Percentiles rank a stretch among this genome's conserved stretches.
phyloP scores from a whole-genome alignment of 352 stramenopile species.

The Globisporangium carolinianum region DNA sequence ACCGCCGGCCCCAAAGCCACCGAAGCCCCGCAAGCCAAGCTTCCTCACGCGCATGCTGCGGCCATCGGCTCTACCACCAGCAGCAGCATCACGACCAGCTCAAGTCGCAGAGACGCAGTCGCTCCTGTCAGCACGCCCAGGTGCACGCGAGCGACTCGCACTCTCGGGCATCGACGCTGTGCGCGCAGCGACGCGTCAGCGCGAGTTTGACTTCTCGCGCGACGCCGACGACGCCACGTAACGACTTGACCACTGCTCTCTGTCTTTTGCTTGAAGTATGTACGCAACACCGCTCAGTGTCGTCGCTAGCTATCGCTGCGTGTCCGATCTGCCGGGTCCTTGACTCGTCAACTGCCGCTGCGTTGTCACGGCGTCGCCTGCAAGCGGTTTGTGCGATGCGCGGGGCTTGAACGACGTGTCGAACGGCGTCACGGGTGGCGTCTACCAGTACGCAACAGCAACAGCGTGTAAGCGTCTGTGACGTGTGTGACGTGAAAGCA shows the following conservation, averaged over 20 bases:
- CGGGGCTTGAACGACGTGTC: constrained; percentile 25
- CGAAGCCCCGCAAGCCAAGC: constrained; percentile 3
- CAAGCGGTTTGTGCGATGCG: constrained; percentile 22
- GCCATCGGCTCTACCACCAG: neutral
- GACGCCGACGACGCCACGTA: constrained; percentile 16
- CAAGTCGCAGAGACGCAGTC: neutral
- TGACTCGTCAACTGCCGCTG: neutral
- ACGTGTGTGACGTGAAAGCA: no score
- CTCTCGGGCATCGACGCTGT: constrained; percentile 39
- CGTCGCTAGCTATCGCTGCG: neutral
- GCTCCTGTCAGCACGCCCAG: constrained; percentile 6
- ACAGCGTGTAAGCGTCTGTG: no score
- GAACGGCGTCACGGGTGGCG: constrained; percentile 20
- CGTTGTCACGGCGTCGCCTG: neutral
- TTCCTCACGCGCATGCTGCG: constrained; percentile 12
- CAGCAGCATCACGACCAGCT: neutral
- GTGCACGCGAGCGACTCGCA: constrained; percentile 11
- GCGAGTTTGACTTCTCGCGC: constrained; percentile 35
- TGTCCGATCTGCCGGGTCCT: neutral
- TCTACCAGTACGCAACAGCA: constrained; percentile 7
- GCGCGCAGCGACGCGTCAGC: constrained; percentile 24
- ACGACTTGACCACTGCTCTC: no score
- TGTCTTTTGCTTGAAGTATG: no score
- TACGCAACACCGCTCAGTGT: neutral
- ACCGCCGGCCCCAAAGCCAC: neutral